Percentiles rank a stretch among this genome's conserved stretches.
These are phyloP conservation scores for Hypoxylon rickii DNA, from an alignment of 495 filamentous ascomycete species.

Conservation along the genomic window DNA sequence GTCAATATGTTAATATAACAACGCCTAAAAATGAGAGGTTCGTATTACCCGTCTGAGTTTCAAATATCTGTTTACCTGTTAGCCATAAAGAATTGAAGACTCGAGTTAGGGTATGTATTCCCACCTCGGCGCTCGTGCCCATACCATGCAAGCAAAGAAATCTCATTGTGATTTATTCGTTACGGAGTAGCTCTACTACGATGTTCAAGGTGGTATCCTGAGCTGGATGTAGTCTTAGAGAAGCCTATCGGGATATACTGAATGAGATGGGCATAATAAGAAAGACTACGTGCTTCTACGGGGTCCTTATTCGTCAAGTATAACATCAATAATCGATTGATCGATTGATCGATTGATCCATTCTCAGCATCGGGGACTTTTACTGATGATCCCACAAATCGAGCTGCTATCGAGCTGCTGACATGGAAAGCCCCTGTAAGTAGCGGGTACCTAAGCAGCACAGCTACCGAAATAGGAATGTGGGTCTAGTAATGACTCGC, in stretches of 20 bases:
- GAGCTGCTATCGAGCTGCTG: no score
- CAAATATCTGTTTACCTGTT: background rate
- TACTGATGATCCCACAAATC: no score
- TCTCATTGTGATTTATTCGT: background rate
- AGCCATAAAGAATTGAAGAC: background rate
- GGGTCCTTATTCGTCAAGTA: no score
- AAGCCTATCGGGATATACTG: background rate
- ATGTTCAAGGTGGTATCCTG: no score
- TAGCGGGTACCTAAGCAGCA: no score
- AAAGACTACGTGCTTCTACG: no score
- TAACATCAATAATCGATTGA: no score
- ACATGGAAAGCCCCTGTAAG: no score
- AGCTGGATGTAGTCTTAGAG: background rate
- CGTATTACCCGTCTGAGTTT: background rate
- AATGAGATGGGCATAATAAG: no score
- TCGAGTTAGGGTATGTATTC: background rate
- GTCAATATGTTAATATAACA: no score
- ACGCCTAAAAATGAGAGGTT: background rate
- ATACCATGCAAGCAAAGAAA: constrained; percentile 5
- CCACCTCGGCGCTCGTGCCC: background rate
- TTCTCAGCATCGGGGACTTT: no score
- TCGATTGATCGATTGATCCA: no score
- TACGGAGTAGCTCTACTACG: background rate
- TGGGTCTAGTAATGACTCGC: background rate
- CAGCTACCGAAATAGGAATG: background rate